These are phyloP conservation scores for Pharnaceum exiguum DNA, from an alignment of 148 eudicot genomes.

Conservation along the genomic window DNA sequence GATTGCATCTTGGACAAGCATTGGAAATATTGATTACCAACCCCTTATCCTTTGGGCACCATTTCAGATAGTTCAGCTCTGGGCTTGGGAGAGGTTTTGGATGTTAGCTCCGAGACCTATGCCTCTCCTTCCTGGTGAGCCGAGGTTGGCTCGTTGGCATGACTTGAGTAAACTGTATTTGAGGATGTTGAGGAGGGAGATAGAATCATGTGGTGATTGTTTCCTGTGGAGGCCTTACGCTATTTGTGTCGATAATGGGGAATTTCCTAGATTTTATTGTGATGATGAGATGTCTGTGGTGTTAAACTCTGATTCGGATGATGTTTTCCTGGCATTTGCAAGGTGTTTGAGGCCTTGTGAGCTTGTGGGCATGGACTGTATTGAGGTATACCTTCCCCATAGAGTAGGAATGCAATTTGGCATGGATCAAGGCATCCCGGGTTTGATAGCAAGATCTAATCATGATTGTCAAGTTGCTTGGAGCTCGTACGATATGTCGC, in stretches of 20 bases:
- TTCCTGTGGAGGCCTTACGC: constrained; percentile 46
- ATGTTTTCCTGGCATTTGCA: constrained; percentile 19
- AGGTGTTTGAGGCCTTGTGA: constrained; percentile 31
- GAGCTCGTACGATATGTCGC: constrained; percentile 4
- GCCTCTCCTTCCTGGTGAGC: background rate
- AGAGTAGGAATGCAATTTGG: constrained; percentile 57
- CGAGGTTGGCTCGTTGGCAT: constrained; percentile 30
- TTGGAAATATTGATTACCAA: background rate
- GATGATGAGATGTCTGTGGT: constrained; percentile 11
- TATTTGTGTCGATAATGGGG: background rate
- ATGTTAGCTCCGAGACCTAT: constrained; percentile 12
- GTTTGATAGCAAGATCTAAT: background rate
- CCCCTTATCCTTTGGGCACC: constrained; percentile 12
- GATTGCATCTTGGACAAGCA: background rate
- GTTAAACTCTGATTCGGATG: constrained; percentile 7
- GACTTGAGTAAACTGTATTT: background rate
- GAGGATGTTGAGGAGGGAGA: constrained; percentile 1
- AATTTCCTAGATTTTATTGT: constrained; percentile 16
- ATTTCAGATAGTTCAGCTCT: constrained; percentile 40
- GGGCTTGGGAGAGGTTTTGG: constrained; percentile 56
- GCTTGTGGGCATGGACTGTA: constrained; percentile 37
- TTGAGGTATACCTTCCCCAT: constrained; percentile 43
- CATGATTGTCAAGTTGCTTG: constrained; percentile 5
- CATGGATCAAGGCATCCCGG: constrained; percentile 49
- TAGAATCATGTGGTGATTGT: constrained; percentile 8